Conservation (phyloP, 2,329 filamentous ascomycete genomes). For the Phaeosphaeria sp. region DNA sequence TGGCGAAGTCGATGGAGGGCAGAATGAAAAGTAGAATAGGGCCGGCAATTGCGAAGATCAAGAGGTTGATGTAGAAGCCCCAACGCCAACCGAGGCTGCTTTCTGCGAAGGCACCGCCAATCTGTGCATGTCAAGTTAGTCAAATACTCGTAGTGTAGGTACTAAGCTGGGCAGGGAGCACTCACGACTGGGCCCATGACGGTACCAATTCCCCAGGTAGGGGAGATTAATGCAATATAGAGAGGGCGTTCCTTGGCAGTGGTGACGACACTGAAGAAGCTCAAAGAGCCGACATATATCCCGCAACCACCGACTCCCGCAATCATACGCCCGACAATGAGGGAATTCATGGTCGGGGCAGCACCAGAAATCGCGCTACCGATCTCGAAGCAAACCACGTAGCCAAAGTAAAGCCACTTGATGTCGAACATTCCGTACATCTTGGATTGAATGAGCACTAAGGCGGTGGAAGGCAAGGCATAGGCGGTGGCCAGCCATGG, state of each 20-base stretch:
- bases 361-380: slow-evolving; percentile 38
- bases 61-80: slow-evolving; percentile 36
- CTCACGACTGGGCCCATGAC: slow-evolving; percentile 4
- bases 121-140: not conserved
- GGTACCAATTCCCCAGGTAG: slow-evolving; percentile 54
- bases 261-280: slow-evolving; percentile 33
- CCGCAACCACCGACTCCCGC: slow-evolving; percentile 54
- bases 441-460: slow-evolving; percentile 31
- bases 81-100: slow-evolving; percentile 64
- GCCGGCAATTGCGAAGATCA: slow-evolving; percentile 42
- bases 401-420: slow-evolving; percentile 51
- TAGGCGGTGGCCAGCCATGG: not conserved
- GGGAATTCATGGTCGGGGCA: slow-evolving; percentile 33
- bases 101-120: slow-evolving; percentile 58
- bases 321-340: slow-evolving; percentile 52
- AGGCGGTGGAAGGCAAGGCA: not conserved
- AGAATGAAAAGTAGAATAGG: slow-evolving; percentile 8
- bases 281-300: slow-evolving; percentile 48
- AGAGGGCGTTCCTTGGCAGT: slow-evolving; percentile 36
- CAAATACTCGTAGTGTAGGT: not conserved
- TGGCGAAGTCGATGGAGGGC: slow-evolving; percentile 2
- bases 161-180: not conserved
- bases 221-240: slow-evolving; percentile 31
- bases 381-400: slow-evolving; percentile 34
- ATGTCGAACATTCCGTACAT: slow-evolving; percentile 52